Evolutionary conservation across 2,329 filamentous ascomycete genomes (phyloP), one percentile per base, ranked within the genome.

Genomic region (Simplicillium aogashimaense): DNA sequence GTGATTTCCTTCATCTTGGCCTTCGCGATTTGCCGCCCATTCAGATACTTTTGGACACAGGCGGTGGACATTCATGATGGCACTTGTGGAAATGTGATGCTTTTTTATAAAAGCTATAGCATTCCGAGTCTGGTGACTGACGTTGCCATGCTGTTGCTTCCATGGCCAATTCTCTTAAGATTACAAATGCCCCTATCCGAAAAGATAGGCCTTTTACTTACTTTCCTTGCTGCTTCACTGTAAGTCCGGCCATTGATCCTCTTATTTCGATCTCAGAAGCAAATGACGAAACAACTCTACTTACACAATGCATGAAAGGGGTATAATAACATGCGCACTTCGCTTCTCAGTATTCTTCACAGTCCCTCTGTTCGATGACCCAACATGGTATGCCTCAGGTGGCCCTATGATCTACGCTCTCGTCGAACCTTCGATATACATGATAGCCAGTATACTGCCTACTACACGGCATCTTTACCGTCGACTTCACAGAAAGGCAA

Each of bases 341-440:
- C 43, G 43, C 28, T 39, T 44, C 39, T 36, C 43, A 18, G 43
- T 44, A 36, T 44, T 44, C 32, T 44, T 44, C 37, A 44, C 43
- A 11, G 34, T 35, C 18, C 43, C 43, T 17, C 39, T 44, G 16
- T 44, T 44, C n/a, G 30, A 13, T 10, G 43, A 44, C 15, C 43
- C 43, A 13, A 44, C 43, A 13, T 44, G 43, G 43, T 44, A 44
- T 28, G 43, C 43, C 28, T 44, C 43, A 10, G 43, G 43, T 18
- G 43, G 43, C 9, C 39, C 43, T 31, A 44, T 44, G 39, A 42
- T 44, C 9, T 44, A 44, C 37, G 39, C 43, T 13, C 43, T 44
- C 30, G 43, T 44, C 43, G 43, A 44, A 32, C 43, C 43, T 15
- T 42, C 39, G 12, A 44, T 42, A 18, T 44, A 44, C 39, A 44